Evolutionary conservation across 345 rosid species (phyloP), one percentile per base, ranked within the genome.

Genomic region (Boechera stricta): DNA sequence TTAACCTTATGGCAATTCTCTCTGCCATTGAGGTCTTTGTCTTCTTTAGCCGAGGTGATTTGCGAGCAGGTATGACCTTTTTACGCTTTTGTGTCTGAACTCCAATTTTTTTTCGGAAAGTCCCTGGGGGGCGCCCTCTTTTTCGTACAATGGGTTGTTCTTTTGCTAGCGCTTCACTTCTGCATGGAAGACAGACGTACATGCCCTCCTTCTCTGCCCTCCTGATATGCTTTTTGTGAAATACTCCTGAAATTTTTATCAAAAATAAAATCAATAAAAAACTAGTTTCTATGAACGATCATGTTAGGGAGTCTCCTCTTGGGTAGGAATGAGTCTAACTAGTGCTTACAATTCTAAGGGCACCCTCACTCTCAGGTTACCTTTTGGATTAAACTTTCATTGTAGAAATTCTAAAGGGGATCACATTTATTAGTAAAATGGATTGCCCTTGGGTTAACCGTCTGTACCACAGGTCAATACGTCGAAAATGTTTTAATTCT

Each of bases 181-280:
- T 82, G 80, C 99, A 95, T 62, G 51, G 80, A 76, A 88, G 85
- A 75, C 99, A 92, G 70, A 89, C 79, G 81, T 84, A 85, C 36
- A 67, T 64, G 77, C 86, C 83, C 47, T 83, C 80, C 35, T 87
- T 84, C 68, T 86, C 83, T 18, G 91, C 88, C 68, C 78, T 94
- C 71, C 81, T 82, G 71, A 79, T 85, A 74, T 94, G 98, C 83
- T 90, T 85, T 82, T 85, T 89, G 77, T 92, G 99, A 81, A 89
- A 94, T 63, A 59, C 76, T 58, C 90, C 99, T 94, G 88, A 79
- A 84, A 85, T 80, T 71, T 60, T 79, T 10, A 72, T 47, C 76
- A 73, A 4, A 44, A 28, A 33, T 48, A 15, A 31, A 21, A 42
- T 67, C 69, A 65, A 15, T 49, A 48, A 62, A 48, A 63, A 29